Conservation (phyloP, 345 rosid genomes). For the Aurinia saxatilis region DNA sequence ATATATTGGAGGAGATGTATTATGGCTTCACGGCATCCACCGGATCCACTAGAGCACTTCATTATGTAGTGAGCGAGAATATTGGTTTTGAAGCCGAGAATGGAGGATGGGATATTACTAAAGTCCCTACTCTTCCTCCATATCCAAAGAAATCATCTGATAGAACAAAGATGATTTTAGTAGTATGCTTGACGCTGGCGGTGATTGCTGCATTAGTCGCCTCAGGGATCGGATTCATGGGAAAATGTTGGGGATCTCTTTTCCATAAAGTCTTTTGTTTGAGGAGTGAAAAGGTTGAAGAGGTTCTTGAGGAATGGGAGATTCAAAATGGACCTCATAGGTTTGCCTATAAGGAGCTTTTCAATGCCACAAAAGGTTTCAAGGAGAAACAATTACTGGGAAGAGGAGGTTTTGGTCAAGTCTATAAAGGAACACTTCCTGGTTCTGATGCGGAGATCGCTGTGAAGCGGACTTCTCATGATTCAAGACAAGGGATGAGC, state of each 20-base stretch:
- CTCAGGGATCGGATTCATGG: not conserved
- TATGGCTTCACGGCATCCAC: constrained; percentile 56
- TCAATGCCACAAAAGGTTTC: constrained; percentile 39
- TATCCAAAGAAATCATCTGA: constrained; percentile 30
- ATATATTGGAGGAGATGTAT: constrained; percentile 34
- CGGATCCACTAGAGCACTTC: constrained; percentile 25
- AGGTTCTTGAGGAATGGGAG: constrained; percentile 42
- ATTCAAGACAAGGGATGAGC: constrained; percentile 37
- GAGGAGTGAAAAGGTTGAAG: constrained; percentile 23
- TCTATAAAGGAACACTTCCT: constrained; percentile 41
- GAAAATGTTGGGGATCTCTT: no score
- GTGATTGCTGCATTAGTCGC: constrained; percentile 1
- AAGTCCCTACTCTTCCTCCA: constrained; percentile 36
- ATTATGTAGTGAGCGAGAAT: constrained; percentile 38
- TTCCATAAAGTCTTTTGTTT: not conserved
- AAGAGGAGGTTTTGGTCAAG: constrained; percentile 44
- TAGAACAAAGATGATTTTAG: constrained; percentile 14
- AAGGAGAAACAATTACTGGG: constrained; percentile 40
- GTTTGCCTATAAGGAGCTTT: constrained; percentile 36
- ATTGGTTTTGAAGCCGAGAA: constrained; percentile 21
- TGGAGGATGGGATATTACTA: not conserved
- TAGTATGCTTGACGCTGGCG: not conserved
- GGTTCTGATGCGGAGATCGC: constrained; percentile 32
- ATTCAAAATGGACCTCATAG: constrained; percentile 39
- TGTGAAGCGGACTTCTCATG: constrained; percentile 3